phyloP scores from a whole-genome alignment of 371 early-diverging fungal species.

The Fennellomyces sp. region DNA sequence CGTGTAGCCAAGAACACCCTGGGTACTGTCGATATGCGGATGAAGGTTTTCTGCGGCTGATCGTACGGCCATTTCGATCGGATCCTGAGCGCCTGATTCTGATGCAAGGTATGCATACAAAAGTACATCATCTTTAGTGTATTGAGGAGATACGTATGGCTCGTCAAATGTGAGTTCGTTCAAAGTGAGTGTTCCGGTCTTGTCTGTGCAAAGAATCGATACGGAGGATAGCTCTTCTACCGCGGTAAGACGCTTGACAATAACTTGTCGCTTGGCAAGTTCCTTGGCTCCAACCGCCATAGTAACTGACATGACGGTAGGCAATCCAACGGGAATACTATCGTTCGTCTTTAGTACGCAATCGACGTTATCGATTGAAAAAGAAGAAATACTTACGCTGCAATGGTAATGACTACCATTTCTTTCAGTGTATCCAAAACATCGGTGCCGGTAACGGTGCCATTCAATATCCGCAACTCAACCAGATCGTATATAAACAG shows the following conservation, averaged over 20 bases:
- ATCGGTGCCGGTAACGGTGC: conserved; percentile 39
- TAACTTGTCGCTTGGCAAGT: conserved; percentile 91
- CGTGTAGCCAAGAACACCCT: conserved; percentile 85
- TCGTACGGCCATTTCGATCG: conserved; percentile 90
- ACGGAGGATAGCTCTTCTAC: conserved; percentile 96
- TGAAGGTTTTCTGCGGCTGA: conserved; percentile 79
- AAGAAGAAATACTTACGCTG: conserved; percentile 61
- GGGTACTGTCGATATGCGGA: conserved; percentile 62
- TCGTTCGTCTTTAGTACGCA: too few species aligned
- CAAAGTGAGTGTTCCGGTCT: conserved; percentile 95
- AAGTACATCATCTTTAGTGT: conserved; percentile 82
- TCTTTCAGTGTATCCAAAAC: conserved; percentile 72
- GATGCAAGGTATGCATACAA: conserved; percentile 85
- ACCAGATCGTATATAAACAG: conserved; percentile 78
- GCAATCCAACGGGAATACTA: conserved; percentile 93
- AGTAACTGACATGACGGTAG: conserved; percentile 96
- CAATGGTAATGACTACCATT: conserved; percentile 91
- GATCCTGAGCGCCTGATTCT: conserved; percentile 86
- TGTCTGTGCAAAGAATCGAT: conserved; percentile 94
- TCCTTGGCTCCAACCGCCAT: conserved; percentile 96
- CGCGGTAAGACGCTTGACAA: conserved; percentile 93
- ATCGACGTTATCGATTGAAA: neutral
- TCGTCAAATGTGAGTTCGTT: conserved; percentile 91
- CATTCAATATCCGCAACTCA: conserved; percentile 38
- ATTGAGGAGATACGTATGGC: conserved; percentile 77